A percentile compares a stretch with the other conserved stretches of the same genome.
These are phyloP conservation scores for Colletotrichum noveboracense DNA, from an alignment of 2,329 filamentous ascomycete genomes.

Conservation along the genomic window DNA sequence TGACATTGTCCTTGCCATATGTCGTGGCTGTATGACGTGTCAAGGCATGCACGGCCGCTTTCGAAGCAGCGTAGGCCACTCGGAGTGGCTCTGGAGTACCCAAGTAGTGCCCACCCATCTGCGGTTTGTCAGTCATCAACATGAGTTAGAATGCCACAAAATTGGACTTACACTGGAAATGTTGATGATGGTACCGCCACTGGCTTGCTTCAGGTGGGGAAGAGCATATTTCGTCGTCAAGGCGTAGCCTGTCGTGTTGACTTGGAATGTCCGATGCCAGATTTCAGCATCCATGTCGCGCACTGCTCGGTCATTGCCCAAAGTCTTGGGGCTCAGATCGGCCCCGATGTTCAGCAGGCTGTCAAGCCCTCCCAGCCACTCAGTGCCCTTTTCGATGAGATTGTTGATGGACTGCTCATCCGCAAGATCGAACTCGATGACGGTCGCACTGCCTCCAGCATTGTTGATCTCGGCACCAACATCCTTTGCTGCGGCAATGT, in stretches of 20 bases:
- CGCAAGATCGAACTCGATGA: not conserved
- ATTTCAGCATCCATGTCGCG: not conserved
- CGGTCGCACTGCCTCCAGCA: not conserved
- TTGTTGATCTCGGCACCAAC: not conserved
- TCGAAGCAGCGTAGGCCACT: not conserved
- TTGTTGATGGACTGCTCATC: not conserved
- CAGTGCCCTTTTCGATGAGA: not conserved
- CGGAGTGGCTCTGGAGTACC: not conserved
- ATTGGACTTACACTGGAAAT: not conserved
- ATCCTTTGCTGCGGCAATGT: not conserved
- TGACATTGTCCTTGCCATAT: not conserved
- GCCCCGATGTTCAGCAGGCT: slow-evolving; percentile 4
- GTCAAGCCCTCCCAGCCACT: slow-evolving; percentile 3
- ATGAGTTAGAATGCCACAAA: not conserved
- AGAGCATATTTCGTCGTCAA: slow-evolving; percentile 3
- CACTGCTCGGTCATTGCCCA: not conserved
- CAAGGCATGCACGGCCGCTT: slow-evolving; percentile 1
- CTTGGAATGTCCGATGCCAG: not conserved
- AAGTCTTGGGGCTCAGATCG: not conserved
- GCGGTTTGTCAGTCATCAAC: not conserved
- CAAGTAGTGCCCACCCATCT: slow-evolving; percentile 4
- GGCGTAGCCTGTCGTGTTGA: slow-evolving; percentile 1
- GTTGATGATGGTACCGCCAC: slow-evolving; percentile 1
- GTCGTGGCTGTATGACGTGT: slow-evolving; percentile 1
- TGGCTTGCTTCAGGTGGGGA: not conserved